Base-by-base conservation (phyloP, 768 basidiomycete genomes). In the Xerocomellus amylosporus region DNA sequence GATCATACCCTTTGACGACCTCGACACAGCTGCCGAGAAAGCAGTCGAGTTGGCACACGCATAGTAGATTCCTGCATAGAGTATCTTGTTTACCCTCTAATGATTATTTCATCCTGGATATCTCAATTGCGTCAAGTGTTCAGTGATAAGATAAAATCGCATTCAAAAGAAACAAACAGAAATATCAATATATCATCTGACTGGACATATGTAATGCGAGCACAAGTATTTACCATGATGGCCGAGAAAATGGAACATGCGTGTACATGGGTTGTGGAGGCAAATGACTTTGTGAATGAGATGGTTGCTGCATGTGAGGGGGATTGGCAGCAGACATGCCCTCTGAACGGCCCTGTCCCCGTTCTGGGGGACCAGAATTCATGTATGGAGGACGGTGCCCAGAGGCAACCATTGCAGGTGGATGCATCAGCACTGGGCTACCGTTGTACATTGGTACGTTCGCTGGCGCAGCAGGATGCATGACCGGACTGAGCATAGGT, bases 1-100 rank as follows among this genome's bases (percentile, higher is more conserved):
- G 76, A 99, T 99, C 67, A 85, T 87, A 69, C 83, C 97, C 34
- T 95, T 90, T 71, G 96, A 98, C 63, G 84, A 86, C 62, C 81
- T 98, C 26, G 97, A 98, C 64, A 90, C 93, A 58, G 96, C 96
- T 55, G 93, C 91, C 17, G 79, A 86, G 67, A 80, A 83, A 56
- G 91, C 92, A 42, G 90, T 88, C 44, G 73, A 87, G 71, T 71
- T 91, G 45, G 87, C 88, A 42, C 60, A 58, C 50, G 70, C 67
- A 67, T 83, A 80, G 54, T 68, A 65, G 56, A 58, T 26, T 19
- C 40, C 49, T n/a, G 52, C 20, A 54, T 65, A 58, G 61, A 62
- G 24, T 59, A 54, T 45, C 39, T 47, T 43, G 46, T 55, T 65
- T 58, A 56, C 53, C 51, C 51, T 53, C 37, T 67, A 61, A 63